A percentile compares a stretch with the other conserved stretches of the same genome.
Conservation (phyloP, 2,329 filamentous ascomycete genomes). For the Onygenales sp. region DNA sequence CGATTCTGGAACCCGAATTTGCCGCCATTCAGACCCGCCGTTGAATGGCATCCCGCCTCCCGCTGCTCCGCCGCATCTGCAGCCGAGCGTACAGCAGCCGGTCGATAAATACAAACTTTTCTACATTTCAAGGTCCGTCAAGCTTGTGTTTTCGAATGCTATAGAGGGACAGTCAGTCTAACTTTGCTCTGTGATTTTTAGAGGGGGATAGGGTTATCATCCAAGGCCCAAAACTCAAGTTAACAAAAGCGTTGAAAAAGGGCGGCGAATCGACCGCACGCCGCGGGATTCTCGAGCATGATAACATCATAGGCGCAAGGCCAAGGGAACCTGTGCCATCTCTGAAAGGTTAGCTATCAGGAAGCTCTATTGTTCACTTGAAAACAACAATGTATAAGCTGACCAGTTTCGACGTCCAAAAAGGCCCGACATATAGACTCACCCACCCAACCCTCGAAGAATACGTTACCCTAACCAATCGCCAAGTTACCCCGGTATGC, state of each 20-base stretch:
- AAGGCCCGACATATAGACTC: slow-evolving; percentile 44
- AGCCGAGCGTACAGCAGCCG: slow-evolving; percentile 5
- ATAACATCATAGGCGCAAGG: slow-evolving; percentile 55
- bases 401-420: neutral
- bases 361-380: neutral
- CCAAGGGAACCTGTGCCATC: slow-evolving; percentile 51
- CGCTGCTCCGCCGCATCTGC: slow-evolving; percentile 7
- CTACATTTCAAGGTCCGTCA: slow-evolving; percentile 26
- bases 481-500: slow-evolving; percentile 65
- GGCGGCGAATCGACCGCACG: slow-evolving; percentile 27
- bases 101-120: slow-evolving; percentile 29
- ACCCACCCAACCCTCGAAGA: slow-evolving; percentile 61
- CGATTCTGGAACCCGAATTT: neutral
- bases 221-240: slow-evolving; percentile 26
- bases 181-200: slow-evolving; percentile 8
- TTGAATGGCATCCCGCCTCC: slow-evolving; percentile 10
- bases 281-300: slow-evolving; percentile 31
- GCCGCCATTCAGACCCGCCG: neutral
- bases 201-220: slow-evolving; percentile 37
- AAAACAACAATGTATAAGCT: neutral
- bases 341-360: slow-evolving; percentile 32
- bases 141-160: neutral
- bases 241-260: slow-evolving; percentile 33
- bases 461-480: slow-evolving; percentile 58
- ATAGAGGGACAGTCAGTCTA: too few relatives aligned